phyloP scores from a whole-genome alignment of 2,329 filamentous ascomycete genomes.

The Waltergamsia citrina region DNA sequence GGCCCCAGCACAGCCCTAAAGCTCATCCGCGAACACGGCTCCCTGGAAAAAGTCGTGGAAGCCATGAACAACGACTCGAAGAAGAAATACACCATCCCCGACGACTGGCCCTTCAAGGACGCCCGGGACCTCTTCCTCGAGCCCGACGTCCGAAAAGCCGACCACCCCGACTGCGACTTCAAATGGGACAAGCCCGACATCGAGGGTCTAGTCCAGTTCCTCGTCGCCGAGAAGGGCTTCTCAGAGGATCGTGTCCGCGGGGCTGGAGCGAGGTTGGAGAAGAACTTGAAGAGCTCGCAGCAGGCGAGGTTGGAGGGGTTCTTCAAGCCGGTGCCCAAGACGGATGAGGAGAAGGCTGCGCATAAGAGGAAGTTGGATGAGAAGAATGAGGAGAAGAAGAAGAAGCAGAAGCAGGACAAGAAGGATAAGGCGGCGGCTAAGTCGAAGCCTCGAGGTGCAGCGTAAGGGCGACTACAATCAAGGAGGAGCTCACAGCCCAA shows the following conservation, averaged over 20 bases:
- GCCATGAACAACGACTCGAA: slow-evolving; percentile 67
- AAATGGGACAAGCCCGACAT: slow-evolving; percentile 95
- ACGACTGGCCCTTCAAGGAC: slow-evolving; percentile 95
- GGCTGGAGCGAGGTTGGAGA: slow-evolving; percentile 69
- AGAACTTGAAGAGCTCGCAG: slow-evolving; percentile 85
- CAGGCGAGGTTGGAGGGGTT: slow-evolving; percentile 91
- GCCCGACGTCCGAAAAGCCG: slow-evolving; percentile 77
- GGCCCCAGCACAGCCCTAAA: slow-evolving; percentile 88
- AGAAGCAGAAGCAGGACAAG: slow-evolving; percentile 87
- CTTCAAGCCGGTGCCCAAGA: slow-evolving; percentile 88
- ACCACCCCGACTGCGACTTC: slow-evolving; percentile 85
- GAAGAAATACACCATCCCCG: slow-evolving; percentile 74
- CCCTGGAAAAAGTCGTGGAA: slow-evolving; percentile 79
- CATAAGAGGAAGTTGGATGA: slow-evolving; percentile 92
- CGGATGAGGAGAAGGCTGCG: slow-evolving; percentile 72
- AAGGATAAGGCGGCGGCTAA: slow-evolving; percentile 93
- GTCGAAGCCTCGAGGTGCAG: slow-evolving; percentile 66
- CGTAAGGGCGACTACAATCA: no score
- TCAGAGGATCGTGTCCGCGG: slow-evolving; percentile 85
- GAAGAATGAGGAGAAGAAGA: slow-evolving; percentile 86
- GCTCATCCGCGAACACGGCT: slow-evolving; percentile 85
- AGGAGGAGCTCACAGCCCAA: no score
- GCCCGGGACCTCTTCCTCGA: slow-evolving; percentile 87
- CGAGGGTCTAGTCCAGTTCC: slow-evolving; percentile 79
- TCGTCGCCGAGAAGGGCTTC: slow-evolving; percentile 94